phyloP scores from a whole-genome alignment of 352 stramenopile genomes.

The Phytophthora hibernalis region DNA sequence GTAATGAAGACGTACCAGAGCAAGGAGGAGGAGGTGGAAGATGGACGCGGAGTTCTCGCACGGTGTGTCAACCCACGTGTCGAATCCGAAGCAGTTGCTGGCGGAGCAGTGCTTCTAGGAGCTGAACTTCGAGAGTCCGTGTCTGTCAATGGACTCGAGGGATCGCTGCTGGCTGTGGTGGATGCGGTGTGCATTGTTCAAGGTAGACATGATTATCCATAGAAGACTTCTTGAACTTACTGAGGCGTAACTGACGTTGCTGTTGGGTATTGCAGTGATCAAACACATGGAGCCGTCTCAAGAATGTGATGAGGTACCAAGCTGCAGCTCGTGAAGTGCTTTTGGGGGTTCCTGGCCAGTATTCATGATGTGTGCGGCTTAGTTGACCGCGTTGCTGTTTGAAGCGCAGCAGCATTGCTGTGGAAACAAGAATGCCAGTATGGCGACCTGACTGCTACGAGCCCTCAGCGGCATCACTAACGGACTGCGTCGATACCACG shows the following conservation, averaged over 20 bases:
- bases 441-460: slow-evolving; percentile 30
- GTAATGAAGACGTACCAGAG: slow-evolving; percentile 15
- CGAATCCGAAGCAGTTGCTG: slow-evolving; percentile 31
- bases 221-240: not conserved
- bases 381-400: slow-evolving; percentile 29
- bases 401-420: slow-evolving; percentile 27
- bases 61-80: slow-evolving; percentile 21
- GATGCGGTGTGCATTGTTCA: slow-evolving; percentile 24
- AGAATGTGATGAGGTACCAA: slow-evolving; percentile 35
- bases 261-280: slow-evolving; percentile 25
- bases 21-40: slow-evolving; percentile 4
- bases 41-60: slow-evolving; percentile 11
- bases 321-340: too few relatives aligned
- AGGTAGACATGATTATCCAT: slow-evolving; percentile 36
- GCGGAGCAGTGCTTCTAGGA: slow-evolving; percentile 24
- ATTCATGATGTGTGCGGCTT: not conserved
- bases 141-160: slow-evolving; percentile 11
- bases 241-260: not conserved
- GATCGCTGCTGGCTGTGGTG: slow-evolving; percentile 22
- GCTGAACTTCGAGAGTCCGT: slow-evolving; percentile 34
- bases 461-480: slow-evolving; percentile 22
- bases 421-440: slow-evolving; percentile 13
- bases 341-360: not conserved
- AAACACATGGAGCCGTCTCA: slow-evolving; percentile 35
- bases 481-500: slow-evolving; percentile 30